Conservation (phyloP, 1,139 yeast species). For the Pichia sp. region DNA sequence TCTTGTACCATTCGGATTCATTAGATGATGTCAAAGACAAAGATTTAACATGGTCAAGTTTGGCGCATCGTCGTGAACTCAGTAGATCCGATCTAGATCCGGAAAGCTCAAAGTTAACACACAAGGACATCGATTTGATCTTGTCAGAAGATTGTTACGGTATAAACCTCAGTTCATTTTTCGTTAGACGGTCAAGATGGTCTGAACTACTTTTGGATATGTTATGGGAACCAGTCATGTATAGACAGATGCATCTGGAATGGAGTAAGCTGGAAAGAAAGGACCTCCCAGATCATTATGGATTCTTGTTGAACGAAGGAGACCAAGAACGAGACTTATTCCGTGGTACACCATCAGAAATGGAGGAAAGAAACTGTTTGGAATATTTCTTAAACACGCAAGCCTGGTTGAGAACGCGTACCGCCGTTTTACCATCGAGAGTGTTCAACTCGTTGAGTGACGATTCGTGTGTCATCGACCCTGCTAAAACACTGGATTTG, state of each 20-base stretch:
- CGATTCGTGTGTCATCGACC: slow-evolving; percentile 9
- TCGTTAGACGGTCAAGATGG: slow-evolving; percentile 85
- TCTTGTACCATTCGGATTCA: slow-evolving; percentile 3
- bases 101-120: slow-evolving; percentile 23
- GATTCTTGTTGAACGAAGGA: slow-evolving; percentile 26
- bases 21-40: slow-evolving; percentile 1
- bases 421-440: slow-evolving; percentile 57
- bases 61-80: slow-evolving; percentile 5
- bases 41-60: slow-evolving; percentile 7
- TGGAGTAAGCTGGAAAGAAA: slow-evolving; percentile 46
- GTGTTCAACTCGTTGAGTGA: slow-evolving; percentile 7
- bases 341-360: slow-evolving; percentile 46
- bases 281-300: slow-evolving; percentile 26
- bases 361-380: slow-evolving; percentile 93
- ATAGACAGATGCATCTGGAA: slow-evolving; percentile 94
- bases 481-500: slow-evolving; percentile 4
- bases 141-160: slow-evolving; percentile 98
- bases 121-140: slow-evolving; percentile 77
- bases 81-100: slow-evolving; percentile 6
- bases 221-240: slow-evolving; percentile 98
- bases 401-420: slow-evolving; percentile 85
- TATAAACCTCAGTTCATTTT: slow-evolving; percentile 85
- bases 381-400: slow-evolving; percentile 76
- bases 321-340: slow-evolving; percentile 11
- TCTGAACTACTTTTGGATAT: slow-evolving; percentile 76